A percentile compares a stretch with the other conserved stretches of the same genome.
These are phyloP conservation scores for Debaryomycetaceae sp. DNA, from an alignment of 1,139 yeast species.

Conservation along the genomic window DNA sequence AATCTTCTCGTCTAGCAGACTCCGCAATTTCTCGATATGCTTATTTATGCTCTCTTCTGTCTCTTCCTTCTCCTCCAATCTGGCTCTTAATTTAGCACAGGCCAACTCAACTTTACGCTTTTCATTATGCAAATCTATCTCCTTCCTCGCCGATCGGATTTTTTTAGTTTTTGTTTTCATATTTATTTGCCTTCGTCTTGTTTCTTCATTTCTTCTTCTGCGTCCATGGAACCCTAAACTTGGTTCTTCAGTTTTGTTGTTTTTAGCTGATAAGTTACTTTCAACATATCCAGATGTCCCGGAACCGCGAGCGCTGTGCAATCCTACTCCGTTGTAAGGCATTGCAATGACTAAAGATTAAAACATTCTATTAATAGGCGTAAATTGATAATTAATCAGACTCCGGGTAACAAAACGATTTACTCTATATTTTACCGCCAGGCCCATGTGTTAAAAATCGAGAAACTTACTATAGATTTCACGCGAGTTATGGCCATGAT, in stretches of 20 bases:
- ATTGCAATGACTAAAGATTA: conserved; percentile 20
- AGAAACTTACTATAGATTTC: no score
- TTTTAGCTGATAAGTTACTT: conserved; percentile 32
- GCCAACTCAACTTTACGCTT: conserved; percentile 50
- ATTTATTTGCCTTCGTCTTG: conserved; percentile 14
- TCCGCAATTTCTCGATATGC: conserved; percentile 21
- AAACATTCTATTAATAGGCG: background rate
- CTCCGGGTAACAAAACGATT: no score
- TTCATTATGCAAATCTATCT: conserved; percentile 43
- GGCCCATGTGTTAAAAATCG: no score
- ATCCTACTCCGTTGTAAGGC: conserved; percentile 70
- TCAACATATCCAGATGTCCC: conserved; percentile 74
- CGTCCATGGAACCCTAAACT: conserved; percentile 20
- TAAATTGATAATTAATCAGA: no score
- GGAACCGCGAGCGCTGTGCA: conserved; percentile 63
- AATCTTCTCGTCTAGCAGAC: conserved; percentile 18
- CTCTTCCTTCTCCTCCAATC: conserved; percentile 49
- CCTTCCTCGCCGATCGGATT: conserved; percentile 14
- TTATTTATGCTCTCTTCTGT: conserved; percentile 24
- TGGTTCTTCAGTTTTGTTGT: conserved; percentile 15
- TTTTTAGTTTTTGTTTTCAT: conserved; percentile 10
- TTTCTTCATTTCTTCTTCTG: conserved; percentile 15
- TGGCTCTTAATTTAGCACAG: conserved; percentile 54
- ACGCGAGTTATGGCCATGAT: no score
- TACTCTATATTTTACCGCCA: no score